A percentile compares a stretch with the other conserved stretches of the same genome.
phyloP scores from a whole-genome alignment of 1,284 basidiomycete species.

The Tetrapyrgos nigripes region DNA sequence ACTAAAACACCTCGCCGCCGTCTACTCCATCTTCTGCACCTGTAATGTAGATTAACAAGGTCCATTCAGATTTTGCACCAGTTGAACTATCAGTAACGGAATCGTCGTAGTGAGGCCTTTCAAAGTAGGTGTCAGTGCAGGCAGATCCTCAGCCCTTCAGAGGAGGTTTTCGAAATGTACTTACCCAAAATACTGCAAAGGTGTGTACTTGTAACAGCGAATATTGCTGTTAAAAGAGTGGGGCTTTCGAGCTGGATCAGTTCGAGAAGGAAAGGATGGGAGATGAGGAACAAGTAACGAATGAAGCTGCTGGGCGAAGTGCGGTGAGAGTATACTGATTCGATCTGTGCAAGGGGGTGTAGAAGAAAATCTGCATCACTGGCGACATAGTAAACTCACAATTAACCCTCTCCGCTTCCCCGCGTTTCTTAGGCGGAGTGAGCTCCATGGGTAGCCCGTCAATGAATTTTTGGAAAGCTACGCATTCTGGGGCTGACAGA shows the following conservation, averaged over 20 bases:
- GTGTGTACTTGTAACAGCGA: slow-evolving; percentile 71
- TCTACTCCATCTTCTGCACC: slow-evolving; percentile 74
- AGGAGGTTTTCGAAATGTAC: slow-evolving; percentile 12
- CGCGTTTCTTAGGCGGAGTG: slow-evolving; percentile 75
- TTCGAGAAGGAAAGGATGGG: slow-evolving; percentile 63
- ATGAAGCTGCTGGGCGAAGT: slow-evolving; percentile 67
- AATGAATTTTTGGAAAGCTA: slow-evolving; percentile 66
- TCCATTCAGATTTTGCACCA: slow-evolving; percentile 78
- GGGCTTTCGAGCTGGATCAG: slow-evolving; percentile 43
- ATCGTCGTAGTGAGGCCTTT: slow-evolving; percentile 76
- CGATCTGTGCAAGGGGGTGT: slow-evolving; percentile 51
- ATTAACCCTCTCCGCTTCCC: slow-evolving; percentile 80
- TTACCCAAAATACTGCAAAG: slow-evolving; percentile 73
- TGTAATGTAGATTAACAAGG: slow-evolving; percentile 78
- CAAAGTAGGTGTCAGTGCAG: neutral
- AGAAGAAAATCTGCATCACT: slow-evolving; percentile 1
- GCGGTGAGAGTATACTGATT: slow-evolving; percentile 62
- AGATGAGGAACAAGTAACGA: slow-evolving; percentile 63
- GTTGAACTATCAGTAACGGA: slow-evolving; percentile 62
- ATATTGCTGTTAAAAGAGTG: slow-evolving; percentile 75
- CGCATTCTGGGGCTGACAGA: slow-evolving; percentile 67
- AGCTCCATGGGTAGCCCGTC: slow-evolving; percentile 69
- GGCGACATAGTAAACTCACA: slow-evolving; percentile 42
- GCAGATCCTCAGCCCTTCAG: neutral
- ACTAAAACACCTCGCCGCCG: slow-evolving; percentile 68